A percentile compares a stretch with the other conserved stretches of the same genome.
These are phyloP conservation scores for Lolium perenne DNA, from an alignment of 176 grass and related monocot species.

Conservation along the genomic window DNA sequence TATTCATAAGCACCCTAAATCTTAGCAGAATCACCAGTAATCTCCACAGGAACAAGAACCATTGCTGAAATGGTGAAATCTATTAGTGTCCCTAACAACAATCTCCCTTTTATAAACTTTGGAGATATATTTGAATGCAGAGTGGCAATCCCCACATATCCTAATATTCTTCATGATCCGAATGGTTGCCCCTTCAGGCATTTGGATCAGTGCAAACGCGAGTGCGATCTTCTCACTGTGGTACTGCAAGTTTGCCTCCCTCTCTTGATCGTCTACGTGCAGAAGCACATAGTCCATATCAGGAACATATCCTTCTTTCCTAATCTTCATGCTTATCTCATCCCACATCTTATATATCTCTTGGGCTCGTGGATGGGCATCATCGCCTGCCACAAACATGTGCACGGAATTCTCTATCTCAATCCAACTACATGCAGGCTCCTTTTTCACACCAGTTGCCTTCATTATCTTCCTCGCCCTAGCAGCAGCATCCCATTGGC, in stretches of 20 bases:
- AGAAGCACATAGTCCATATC: conserved; percentile 62
- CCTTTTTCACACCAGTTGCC: conserved; percentile 65
- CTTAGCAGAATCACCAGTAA: conserved; percentile 64
- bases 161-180: conserved; percentile 88
- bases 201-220: conserved; percentile 68
- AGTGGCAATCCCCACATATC: conserved; percentile 81
- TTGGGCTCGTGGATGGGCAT: conserved; percentile 53
- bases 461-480: conserved; percentile 81
- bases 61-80: conserved; percentile 73
- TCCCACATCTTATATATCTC: conserved; percentile 78
- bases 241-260: conserved; percentile 65
- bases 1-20: neutral
- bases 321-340: conserved; percentile 61
- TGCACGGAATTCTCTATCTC: conserved; percentile 71
- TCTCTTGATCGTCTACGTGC: conserved; percentile 58
- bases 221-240: conserved; percentile 82
- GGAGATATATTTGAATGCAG: conserved; percentile 71
- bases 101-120: conserved; percentile 64
- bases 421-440: conserved; percentile 84
- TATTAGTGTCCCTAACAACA: conserved; percentile 74
- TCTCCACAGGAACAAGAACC: conserved; percentile 80
- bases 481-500: conserved; percentile 67
- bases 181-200: conserved; percentile 60
- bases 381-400: conserved; percentile 77
- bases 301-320: conserved; percentile 67